Base-by-base conservation (phyloP, 495 filamentous ascomycete genomes). In the Hyaloscypha finlandica region DNA sequence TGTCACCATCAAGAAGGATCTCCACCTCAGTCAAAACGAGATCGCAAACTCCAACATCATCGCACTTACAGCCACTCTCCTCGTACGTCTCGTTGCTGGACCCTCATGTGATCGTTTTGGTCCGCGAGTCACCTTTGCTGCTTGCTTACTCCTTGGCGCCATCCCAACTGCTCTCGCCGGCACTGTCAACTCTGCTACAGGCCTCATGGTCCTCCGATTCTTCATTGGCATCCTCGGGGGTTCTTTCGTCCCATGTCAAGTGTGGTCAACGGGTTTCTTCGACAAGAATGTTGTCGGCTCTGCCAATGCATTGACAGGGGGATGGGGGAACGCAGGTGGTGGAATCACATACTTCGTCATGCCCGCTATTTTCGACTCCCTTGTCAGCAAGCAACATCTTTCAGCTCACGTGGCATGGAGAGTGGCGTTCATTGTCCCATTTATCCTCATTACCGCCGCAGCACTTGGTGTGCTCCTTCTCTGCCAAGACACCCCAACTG, bases 231-330 rank as follows among this genome's bases (percentile, higher is more conserved):
- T 98, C 63, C 84, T 98, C 1, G 94, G 94, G 35, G 94, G 90
- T 0, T 85, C 85, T 6, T 98, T 98, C 68, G 94, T 98, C 3
- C 94, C 94, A 2, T 97, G 94, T 76, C 94, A 97, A 71, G 94
- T 97, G 8, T 98, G 94, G 94, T 91, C 89, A 33, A 97, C 94
- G 0, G 93, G 90, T 2, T 97, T 94, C 81, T 97, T 95, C 72
- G 94, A 98, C 80, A 97, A 96, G 81, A 96, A 92, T 73, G 86
- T 97, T 20, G 91, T 98, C 29, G 94, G 94, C 39, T 92, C 92
- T 5, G 92, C 94, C 64, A 98, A 97, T 73, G 89, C 92, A 8
- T 78, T 98, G 2, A 89, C 93, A 14, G 94, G 86, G 59, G 94
- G 94, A 2, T 88, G 90, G 75, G 94, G 94, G 42, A 98, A 97